Base-by-base conservation (phyloP, 2,329 filamentous ascomycete species). In the Talaromyces sp. region DNA sequence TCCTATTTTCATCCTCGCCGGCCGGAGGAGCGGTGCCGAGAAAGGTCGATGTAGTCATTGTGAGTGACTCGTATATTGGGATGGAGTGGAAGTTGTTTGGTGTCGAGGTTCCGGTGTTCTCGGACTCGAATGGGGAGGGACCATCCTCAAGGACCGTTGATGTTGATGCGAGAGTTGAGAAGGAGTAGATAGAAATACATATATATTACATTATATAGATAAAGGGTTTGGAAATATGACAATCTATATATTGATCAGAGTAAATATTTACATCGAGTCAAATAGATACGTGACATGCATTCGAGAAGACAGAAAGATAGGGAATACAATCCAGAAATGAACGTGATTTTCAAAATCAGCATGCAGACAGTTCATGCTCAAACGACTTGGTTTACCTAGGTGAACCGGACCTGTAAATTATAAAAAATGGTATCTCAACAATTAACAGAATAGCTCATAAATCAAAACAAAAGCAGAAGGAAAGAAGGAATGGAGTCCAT, bases 11-110 rank as follows among this genome's bases (percentile, higher is more conserved):
- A n/a, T 68, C 62, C 3, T 39, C n/a, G 6, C 37, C 19, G 27
- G 8, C 64, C 7, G 66, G 82, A 22, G 39, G 31, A 6, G 35
- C 86, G 0, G 13, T 86, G 0, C 83, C 80, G 13, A 84, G 86
- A 1, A 86, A 85, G 74, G 77, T 96, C 10, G 89, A 92, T 73
- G 85, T 97, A 3, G 75, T 85, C 67, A 87, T 97, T 2, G 82
- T 95, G 19, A 98, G 94, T 77, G 95, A 98, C 82, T 88, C 88
- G 17, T 98, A 98, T 78, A 81, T 92, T 39, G 92, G 90, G 0
- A 87, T 98, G 83, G 80, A 83, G 70, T 90, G 87, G 87, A 77
- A 70, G 37, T 68, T 87, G 22, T 64, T 69, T 7, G 81, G 79
- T 3, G 78, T 88, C 8, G 83, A 85, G 58, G 78, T 88, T 3